phyloP scores from a whole-genome alignment of 306 rosid species.

The Dalbergia oliveri region DNA sequence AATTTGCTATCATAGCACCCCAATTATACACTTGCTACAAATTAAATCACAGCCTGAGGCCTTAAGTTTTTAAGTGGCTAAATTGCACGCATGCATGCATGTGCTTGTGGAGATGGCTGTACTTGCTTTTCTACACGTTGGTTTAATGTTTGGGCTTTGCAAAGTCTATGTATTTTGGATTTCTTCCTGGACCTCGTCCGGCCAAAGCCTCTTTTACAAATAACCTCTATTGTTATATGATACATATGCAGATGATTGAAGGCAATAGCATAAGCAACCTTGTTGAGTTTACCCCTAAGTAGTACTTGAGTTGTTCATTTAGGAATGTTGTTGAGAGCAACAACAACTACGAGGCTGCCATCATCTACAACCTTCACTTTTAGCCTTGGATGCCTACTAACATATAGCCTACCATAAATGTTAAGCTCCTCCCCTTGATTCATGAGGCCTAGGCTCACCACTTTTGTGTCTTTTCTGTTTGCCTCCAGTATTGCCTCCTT shows the following conservation, averaged over 20 bases:
- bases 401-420: constrained; percentile 63
- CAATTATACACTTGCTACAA: constrained; percentile 18
- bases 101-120: constrained; percentile 12
- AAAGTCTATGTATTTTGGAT: constrained; percentile 1
- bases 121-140: constrained; percentile 18
- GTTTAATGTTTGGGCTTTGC: constrained; percentile 17
- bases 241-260: constrained; percentile 92
- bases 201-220: constrained; percentile 6
- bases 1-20: constrained; percentile 24
- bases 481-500: constrained; percentile 59
- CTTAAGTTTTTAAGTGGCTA: constrained; percentile 36
- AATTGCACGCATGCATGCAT: constrained; percentile 9
- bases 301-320: constrained; percentile 70
- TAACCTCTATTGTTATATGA: constrained; percentile 22
- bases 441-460: constrained; percentile 56
- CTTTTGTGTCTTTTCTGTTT: constrained; percentile 54
- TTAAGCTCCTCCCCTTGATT: constrained; percentile 76
- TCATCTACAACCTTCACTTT: constrained; percentile 82
- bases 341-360: constrained; percentile 67
- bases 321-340: constrained; percentile 65
- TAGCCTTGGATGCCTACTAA: constrained; percentile 57
- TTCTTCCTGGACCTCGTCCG: background rate
- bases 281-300: constrained; percentile 72
- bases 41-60: constrained; percentile 38
- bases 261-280: constrained; percentile 80